Evolutionary conservation across 208 protist species (phyloP), one percentile per base, ranked within the genome.

Genomic region (Balamuthia mandrillaris): DNA sequence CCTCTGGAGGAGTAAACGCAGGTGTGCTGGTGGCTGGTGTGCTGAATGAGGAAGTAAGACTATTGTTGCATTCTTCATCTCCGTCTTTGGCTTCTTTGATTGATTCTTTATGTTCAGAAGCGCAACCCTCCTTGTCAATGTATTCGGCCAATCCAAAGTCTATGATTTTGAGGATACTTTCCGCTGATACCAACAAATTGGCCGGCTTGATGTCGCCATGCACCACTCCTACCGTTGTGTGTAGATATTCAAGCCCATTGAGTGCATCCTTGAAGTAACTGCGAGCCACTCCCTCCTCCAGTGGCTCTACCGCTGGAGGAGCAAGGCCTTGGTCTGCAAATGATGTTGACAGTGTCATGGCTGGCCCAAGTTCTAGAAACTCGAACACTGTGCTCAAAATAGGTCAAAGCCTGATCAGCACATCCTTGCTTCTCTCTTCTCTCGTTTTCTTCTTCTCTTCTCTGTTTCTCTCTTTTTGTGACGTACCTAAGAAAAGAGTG

Each of bases 241-340:
- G n/a, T n/a, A n/a, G 21, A 60, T 81, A 81, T 14, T 61, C 7
- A 14, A 81, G 21, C 47, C 72, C 72, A 21, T 81, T 14, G 24
- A 81, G 45, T 16, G 60, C 51, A n/a, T 81, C 72, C 9, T 12
- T 27, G 18, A 81, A 61, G 27, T 81, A 81, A n/a, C 51, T 81
- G 33, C 72, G 72, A 10, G 45, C 41, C 31, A 81, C 29, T 24
- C 60, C 72, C 16, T 24, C 31, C 47, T 81, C 72, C 41, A 81
- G 45, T 14, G 72, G 51, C 51, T n/a, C 24, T n/a, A 18, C 72
- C 18, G 49, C 49, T 24, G 18, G 18, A n/a, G 18, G 18, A 16
- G 52, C 72, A 29, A 63, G 24, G n/a, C n/a, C n/a, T n/a, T n/a
- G n/a, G n/a, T n/a, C n/a, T n/a, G n/a, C n/a, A n/a, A n/a, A n/a